These are phyloP conservation scores for Solanum peruvianum DNA, from an alignment of 257 asterid genomes.

Conservation along the genomic window DNA sequence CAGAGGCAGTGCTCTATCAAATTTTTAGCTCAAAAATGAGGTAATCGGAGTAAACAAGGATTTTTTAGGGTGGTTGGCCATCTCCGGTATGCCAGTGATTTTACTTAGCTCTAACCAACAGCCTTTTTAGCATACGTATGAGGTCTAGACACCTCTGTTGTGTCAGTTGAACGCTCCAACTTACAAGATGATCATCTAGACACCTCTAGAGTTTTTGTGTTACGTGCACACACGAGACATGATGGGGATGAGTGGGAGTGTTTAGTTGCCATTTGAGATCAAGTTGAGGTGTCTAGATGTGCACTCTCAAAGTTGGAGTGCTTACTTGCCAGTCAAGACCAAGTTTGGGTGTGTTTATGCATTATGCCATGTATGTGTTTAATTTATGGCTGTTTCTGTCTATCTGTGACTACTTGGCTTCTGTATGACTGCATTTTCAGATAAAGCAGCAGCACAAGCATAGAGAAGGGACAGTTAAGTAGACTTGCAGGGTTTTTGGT, in stretches of 20 bases:
- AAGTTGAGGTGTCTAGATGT: neutral
- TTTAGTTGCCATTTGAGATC: neutral
- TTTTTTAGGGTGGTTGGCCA: neutral
- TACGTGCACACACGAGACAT: neutral
- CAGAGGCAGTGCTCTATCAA: neutral
- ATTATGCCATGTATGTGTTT: neutral
- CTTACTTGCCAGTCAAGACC: neutral
- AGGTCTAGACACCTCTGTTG: neutral
- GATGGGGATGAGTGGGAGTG: neutral
- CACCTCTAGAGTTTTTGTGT: neutral
- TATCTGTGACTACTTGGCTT: neutral
- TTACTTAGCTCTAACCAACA: neutral
- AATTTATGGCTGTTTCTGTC: neutral
- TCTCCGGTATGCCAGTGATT: neutral
- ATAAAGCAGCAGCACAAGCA: neutral
- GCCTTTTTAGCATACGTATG: neutral
- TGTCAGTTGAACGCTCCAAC: neutral
- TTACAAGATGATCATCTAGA: neutral
- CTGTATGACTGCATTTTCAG: neutral
- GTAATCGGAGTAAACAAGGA: neutral
- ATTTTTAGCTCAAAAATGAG: neutral
- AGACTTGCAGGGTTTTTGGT: neutral
- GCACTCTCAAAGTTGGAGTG: neutral
- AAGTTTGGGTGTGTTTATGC: neutral
- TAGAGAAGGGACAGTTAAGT: neutral